Percentiles rank a stretch among this genome's conserved stretches.
These are phyloP conservation scores for Vachellia collinsii DNA, from an alignment of 306 rosid genomes.

Conservation along the genomic window DNA sequence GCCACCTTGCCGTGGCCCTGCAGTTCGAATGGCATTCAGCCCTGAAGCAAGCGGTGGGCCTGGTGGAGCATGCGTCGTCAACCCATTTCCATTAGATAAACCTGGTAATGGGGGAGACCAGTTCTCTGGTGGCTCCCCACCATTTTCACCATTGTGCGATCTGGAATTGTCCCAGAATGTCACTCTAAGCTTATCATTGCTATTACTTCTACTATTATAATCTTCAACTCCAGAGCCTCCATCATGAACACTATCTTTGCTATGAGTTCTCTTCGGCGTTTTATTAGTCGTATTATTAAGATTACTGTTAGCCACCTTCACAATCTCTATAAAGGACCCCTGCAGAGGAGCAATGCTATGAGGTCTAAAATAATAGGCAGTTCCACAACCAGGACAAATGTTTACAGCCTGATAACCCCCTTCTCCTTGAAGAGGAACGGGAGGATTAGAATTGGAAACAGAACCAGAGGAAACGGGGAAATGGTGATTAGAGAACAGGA, in stretches of 20 bases:
- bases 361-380: slow-evolving; percentile 67
- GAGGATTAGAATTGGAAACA: slow-evolving; percentile 32
- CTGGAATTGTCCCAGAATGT: slow-evolving; percentile 52
- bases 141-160: slow-evolving; percentile 37
- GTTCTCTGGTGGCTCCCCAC: slow-evolving; percentile 53
- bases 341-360: slow-evolving; percentile 57
- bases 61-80: slow-evolving; percentile 66
- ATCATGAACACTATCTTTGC: slow-evolving; percentile 26
- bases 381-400: slow-evolving; percentile 68
- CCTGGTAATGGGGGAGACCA: slow-evolving; percentile 54
- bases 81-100: slow-evolving; percentile 45
- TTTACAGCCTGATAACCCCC: slow-evolving; percentile 50
- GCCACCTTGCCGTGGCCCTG: slow-evolving; percentile 43
- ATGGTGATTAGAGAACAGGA: slow-evolving; percentile 51
- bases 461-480: slow-evolving; percentile 36
- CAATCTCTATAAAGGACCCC: slow-evolving; percentile 69
- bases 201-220: not conserved
- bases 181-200: slow-evolving; percentile 31
- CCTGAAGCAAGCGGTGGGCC: slow-evolving; percentile 76
- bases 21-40: slow-evolving; percentile 54
- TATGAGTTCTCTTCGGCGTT: slow-evolving; percentile 24
- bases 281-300: slow-evolving; percentile 7
- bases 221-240: slow-evolving; percentile 23
- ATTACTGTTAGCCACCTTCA: slow-evolving; percentile 39
- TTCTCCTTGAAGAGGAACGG: slow-evolving; percentile 28